Evolutionary conservation across 208 protist species (phyloP).

Genomic region (Herpetomonas samuelpessoai): DNA sequence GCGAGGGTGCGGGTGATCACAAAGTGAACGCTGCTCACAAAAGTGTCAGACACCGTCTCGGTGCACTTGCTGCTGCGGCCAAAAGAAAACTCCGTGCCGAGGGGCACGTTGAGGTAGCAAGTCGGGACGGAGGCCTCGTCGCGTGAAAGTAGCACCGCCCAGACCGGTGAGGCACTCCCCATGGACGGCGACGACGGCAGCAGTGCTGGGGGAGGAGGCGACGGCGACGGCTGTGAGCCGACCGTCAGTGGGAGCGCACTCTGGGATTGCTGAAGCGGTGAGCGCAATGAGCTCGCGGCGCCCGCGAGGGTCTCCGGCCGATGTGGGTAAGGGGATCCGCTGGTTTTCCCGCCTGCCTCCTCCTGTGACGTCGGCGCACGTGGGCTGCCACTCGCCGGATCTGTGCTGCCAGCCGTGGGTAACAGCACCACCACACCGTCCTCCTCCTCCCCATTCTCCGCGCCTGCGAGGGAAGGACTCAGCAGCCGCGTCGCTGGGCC

Average conservation of each 20-base stretch:
- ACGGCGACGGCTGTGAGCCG: too few relatives aligned
- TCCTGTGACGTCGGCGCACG: too few relatives aligned
- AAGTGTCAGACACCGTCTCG: conserved; percentile 56
- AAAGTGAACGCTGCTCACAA: conserved; percentile 87
- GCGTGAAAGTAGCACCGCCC: conserved; percentile 70
- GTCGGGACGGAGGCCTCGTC: conserved; percentile 80
- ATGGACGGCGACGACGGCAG: neutral
- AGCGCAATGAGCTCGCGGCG: too few relatives aligned
- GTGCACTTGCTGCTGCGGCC: conserved; percentile 87
- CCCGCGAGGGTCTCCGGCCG: too few relatives aligned
- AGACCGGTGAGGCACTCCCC: conserved; percentile 20
- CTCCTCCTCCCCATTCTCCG: conserved; percentile 14
- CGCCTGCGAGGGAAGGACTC: conserved; percentile 20
- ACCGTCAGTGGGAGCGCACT: too few relatives aligned
- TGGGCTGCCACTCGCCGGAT: too few relatives aligned
- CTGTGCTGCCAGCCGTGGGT: too few relatives aligned
- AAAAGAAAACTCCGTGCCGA: conserved; percentile 66
- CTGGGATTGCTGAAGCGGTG: too few relatives aligned
- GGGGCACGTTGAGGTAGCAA: conserved; percentile 42
- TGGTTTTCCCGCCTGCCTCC: neutral
- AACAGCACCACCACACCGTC: too few relatives aligned
- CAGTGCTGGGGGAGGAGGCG: too few relatives aligned
- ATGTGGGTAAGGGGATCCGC: too few relatives aligned
- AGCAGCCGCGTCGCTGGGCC: conserved; percentile 7
- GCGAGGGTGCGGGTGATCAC: conserved; percentile 43